These are phyloP conservation scores for Multifurca ochricompacta DNA, from an alignment of 768 basidiomycete genomes.

Conservation along the genomic window DNA sequence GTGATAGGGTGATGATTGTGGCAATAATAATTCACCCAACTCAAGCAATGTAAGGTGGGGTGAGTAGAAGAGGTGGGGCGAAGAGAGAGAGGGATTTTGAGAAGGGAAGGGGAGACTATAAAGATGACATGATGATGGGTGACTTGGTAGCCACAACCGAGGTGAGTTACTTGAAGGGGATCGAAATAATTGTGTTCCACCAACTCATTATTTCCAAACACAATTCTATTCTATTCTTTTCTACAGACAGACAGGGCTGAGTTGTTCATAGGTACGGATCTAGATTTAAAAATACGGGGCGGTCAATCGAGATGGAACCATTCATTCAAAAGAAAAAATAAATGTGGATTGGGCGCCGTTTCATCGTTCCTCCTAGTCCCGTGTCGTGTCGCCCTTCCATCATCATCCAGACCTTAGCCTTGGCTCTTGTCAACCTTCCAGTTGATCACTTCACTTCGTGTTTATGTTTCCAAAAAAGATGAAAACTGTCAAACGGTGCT, in stretches of 20 bases:
- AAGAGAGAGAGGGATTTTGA: neutral
- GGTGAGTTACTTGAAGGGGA: constrained; percentile 20
- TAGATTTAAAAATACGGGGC: constrained; percentile 12
- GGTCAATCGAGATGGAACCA: constrained; percentile 12
- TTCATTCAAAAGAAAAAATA: no score
- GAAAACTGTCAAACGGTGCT: neutral
- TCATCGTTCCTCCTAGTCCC: constrained; percentile 8
- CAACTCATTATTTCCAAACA: constrained; percentile 10
- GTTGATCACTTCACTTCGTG: neutral
- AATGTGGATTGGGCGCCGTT: constrained; percentile 14
- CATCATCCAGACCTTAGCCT: neutral
- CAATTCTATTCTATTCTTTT: no score
- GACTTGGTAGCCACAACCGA: constrained; percentile 20
- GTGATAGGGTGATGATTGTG: neutral
- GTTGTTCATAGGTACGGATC: constrained; percentile 11
- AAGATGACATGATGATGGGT: constrained; percentile 18
- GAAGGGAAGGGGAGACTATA: constrained; percentile 15
- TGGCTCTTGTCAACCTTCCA: constrained; percentile 1
- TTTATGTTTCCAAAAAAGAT: neutral
- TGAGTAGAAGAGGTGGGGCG: constrained; percentile 1
- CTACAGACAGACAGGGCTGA: no score
- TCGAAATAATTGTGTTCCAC: constrained; percentile 20
- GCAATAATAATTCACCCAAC: neutral
- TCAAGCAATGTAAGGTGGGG: neutral
- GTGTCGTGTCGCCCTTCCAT: no score